These are phyloP conservation scores for Neophaeococcomyces mojaviensis DNA, from an alignment of 2,329 filamentous ascomycete genomes.

Conservation along the genomic window DNA sequence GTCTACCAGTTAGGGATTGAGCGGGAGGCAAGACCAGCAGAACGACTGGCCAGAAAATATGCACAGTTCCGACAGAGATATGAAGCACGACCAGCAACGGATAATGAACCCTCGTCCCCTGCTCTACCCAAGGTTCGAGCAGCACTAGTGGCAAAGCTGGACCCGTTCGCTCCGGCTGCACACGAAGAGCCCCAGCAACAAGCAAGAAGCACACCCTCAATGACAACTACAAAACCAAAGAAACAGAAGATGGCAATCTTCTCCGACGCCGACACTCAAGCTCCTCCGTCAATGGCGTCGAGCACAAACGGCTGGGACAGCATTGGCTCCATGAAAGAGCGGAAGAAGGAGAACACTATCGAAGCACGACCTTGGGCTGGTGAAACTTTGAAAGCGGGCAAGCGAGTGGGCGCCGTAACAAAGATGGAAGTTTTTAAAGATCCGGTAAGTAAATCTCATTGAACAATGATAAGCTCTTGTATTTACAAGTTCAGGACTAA, in stretches of 20 bases:
- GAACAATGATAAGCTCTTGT: constrained; percentile 45
- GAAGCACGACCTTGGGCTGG: constrained; percentile 87
- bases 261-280: constrained; percentile 61
- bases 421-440: constrained; percentile 96
- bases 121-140: constrained; percentile 76
- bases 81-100: constrained; percentile 56
- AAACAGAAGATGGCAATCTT: constrained; percentile 87
- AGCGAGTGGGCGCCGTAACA: constrained; percentile 64
- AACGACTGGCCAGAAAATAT: constrained; percentile 80
- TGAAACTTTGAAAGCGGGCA: constrained; percentile 80
- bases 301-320: constrained; percentile 77
- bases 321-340: constrained; percentile 76
- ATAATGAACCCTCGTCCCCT: constrained; percentile 68
- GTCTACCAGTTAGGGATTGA: constrained; percentile 87
- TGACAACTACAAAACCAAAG: constrained; percentile 48
- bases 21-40: constrained; percentile 72
- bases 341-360: constrained; percentile 87
- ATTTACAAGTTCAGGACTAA: constrained; percentile 98
- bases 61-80: constrained; percentile 80
- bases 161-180: constrained; percentile 62
- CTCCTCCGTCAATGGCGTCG: constrained; percentile 49
- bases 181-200: constrained; percentile 56
- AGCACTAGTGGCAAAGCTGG: constrained; percentile 74
- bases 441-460: constrained; percentile 62
- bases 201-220: constrained; percentile 35